Conservation (phyloP, 768 basidiomycete species). For the Lentinus brumalis region DNA sequence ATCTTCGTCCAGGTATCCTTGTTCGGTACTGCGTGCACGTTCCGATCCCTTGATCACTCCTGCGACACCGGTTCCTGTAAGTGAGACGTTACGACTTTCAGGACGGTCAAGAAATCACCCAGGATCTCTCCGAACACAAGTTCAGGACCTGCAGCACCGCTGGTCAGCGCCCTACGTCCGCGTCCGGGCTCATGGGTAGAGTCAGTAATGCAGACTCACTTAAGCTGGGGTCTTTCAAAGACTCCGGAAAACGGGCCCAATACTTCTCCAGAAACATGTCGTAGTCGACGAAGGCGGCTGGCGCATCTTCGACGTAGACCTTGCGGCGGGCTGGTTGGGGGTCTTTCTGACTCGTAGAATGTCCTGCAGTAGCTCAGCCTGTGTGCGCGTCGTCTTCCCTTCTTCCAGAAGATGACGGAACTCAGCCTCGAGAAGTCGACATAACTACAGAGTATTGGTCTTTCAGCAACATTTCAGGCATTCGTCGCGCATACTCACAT, state of each 20-base stretch:
- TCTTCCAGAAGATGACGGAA: slow-evolving; percentile 17
- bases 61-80: background rate
- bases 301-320: slow-evolving; percentile 13
- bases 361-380: background rate
- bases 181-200: too few species aligned
- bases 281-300: slow-evolving; percentile 41
- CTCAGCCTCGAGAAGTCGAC: slow-evolving; percentile 51
- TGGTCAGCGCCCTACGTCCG: too few species aligned
- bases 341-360: background rate
- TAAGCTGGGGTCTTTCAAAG: slow-evolving; percentile 37
- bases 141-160: slow-evolving; percentile 48
- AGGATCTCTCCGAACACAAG: slow-evolving; percentile 68
- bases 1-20: slow-evolving; percentile 41
- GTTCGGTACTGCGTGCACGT: slow-evolving; percentile 36
- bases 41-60: slow-evolving; percentile 75
- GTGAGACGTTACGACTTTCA: background rate
- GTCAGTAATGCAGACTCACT: too few species aligned
- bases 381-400: background rate
- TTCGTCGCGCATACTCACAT: slow-evolving; percentile 36
- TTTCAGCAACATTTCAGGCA: background rate
- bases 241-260: slow-evolving; percentile 61
- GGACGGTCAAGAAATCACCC: slow-evolving; percentile 32
- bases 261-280: slow-evolving; percentile 50
- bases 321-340: too few species aligned
- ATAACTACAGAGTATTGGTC: slow-evolving; percentile 40